Evolutionary conservation across 305 asterid species (phyloP).

Genomic region (Ajuga reptans): DNA sequence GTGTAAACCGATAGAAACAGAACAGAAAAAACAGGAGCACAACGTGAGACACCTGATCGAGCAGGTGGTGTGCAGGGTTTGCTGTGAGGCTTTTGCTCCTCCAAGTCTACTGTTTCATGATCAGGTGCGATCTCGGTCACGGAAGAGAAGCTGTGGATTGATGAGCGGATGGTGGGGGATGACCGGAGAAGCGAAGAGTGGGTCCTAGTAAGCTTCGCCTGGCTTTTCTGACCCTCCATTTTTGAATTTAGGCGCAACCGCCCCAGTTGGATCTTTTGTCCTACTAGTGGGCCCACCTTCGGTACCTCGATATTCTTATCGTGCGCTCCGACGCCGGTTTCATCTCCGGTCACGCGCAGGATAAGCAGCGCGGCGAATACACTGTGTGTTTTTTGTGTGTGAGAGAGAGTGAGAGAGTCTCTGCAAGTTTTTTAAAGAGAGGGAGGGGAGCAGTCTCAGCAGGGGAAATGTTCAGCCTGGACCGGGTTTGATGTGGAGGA

Average conservation of each 20-base stretch:
- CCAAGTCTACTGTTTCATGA: constrained; percentile 38
- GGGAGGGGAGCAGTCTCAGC: constrained; percentile 20
- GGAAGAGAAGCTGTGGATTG: constrained; percentile 43
- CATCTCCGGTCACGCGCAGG: constrained; percentile 42
- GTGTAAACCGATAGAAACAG: constrained; percentile 36
- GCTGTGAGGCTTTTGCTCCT: constrained; percentile 76
- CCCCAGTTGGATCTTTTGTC: constrained; percentile 23
- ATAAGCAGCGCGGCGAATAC: constrained; percentile 23
- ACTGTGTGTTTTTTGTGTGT: not conserved
- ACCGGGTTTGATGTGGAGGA: constrained; percentile 30
- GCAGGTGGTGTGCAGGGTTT: constrained; percentile 36
- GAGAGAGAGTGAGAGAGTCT: constrained; percentile 18
- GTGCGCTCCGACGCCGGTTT: constrained; percentile 34
- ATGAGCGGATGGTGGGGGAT: constrained; percentile 39
- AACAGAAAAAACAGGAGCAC: constrained; percentile 36
- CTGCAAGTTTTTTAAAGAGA: constrained; percentile 1
- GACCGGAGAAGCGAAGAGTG: constrained; percentile 48
- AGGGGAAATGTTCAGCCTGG: constrained; percentile 29
- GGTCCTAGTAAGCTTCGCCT: constrained; percentile 41
- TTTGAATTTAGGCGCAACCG: constrained; percentile 9
- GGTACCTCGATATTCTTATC: constrained; percentile 48
- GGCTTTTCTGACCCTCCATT: constrained; percentile 63
- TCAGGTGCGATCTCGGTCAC: constrained; percentile 26
- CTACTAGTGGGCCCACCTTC: constrained; percentile 28
- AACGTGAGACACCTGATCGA: constrained; percentile 22